Evolutionary conservation across 805 yeast species (phyloP).

Genomic region (Osmozyma mogii): DNA sequence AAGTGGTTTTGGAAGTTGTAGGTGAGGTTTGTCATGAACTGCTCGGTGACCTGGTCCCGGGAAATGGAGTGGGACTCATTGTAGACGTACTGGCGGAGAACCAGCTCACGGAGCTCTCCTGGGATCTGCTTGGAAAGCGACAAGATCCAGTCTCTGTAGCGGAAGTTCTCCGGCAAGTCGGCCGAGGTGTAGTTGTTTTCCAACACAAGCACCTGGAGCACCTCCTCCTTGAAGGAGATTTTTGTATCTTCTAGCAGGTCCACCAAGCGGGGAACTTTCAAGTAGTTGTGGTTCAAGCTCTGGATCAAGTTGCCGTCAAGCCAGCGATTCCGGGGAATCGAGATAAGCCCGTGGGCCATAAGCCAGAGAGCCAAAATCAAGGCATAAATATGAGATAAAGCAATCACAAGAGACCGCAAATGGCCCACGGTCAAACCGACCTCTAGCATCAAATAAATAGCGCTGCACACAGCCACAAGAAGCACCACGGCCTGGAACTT

Average conservation of each 20-base stretch:
- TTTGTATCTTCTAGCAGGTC: constrained; percentile 60
- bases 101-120: constrained; percentile 22
- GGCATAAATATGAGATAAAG: constrained; percentile 70
- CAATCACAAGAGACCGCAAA: constrained; percentile 61
- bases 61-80: constrained; percentile 14
- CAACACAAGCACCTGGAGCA: constrained; percentile 49
- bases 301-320: constrained; percentile 23
- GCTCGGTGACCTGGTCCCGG: constrained; percentile 28
- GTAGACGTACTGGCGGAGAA: constrained; percentile 23
- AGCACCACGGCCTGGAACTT: constrained; percentile 55
- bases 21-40: constrained; percentile 44
- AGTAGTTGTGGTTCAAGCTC: constrained; percentile 34
- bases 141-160: constrained; percentile 58
- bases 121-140: constrained; percentile 43
- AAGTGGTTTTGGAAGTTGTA: constrained; percentile 44
- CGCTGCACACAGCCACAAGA: constrained; percentile 42
- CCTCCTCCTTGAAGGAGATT: constrained; percentile 54
- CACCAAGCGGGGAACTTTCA: constrained; percentile 47
- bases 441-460: constrained; percentile 49
- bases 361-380: constrained; percentile 71
- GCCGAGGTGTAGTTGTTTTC: constrained; percentile 33
- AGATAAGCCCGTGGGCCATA: constrained; percentile 74
- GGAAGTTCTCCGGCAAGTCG: constrained; percentile 21
- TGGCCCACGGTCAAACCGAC: constrained; percentile 48
- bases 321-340: constrained; percentile 50